Percentiles rank a stretch among this genome's conserved stretches.
Evolutionary conservation across 176 grass and related monocot genomes (phyloP).

Genomic region (Alopecurus myosuroides): DNA sequence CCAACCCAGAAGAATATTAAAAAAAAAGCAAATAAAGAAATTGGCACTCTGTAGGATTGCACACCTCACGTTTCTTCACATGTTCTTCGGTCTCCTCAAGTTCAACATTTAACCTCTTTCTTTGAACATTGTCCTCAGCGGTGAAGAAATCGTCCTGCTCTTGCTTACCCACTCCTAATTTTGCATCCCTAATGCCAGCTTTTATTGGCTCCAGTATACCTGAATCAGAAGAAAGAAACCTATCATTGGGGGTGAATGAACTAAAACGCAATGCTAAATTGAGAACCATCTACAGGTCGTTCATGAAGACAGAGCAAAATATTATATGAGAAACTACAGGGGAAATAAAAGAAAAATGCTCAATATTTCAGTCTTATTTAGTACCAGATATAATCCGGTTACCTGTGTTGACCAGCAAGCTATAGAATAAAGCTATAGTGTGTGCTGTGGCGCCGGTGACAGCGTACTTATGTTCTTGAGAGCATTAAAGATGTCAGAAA

Average conservation of each 20-base stretch:
- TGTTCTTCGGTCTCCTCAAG: constrained; percentile 87
- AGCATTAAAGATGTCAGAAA: not conserved
- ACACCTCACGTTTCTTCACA: constrained; percentile 94
- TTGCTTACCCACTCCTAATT: constrained; percentile 94
- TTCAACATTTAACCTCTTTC: constrained; percentile 87
- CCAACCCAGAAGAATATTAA: constrained; percentile 31
- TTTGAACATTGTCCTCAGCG: constrained; percentile 74
- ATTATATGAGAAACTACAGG: not conserved
- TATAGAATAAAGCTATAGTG: not conserved
- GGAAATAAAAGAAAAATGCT: not conserved
- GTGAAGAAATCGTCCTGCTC: constrained; percentile 98
- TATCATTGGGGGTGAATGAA: not conserved
- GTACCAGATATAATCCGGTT: not conserved
- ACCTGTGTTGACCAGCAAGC: not conserved
- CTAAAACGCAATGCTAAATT: not conserved
- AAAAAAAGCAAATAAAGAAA: constrained; percentile 29
- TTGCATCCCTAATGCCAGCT: constrained; percentile 83
- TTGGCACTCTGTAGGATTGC: constrained; percentile 3
- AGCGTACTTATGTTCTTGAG: not conserved
- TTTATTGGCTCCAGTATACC: constrained; percentile 93
- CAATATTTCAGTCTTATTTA: not conserved
- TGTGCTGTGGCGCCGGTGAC: not conserved
- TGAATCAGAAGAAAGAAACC: constrained; percentile 13
- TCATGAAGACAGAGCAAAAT: not conserved
- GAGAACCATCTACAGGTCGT: not conserved